These are phyloP conservation scores for Penicillium mononematosum DNA, from an alignment of 495 filamentous ascomycete genomes.

Conservation along the genomic window DNA sequence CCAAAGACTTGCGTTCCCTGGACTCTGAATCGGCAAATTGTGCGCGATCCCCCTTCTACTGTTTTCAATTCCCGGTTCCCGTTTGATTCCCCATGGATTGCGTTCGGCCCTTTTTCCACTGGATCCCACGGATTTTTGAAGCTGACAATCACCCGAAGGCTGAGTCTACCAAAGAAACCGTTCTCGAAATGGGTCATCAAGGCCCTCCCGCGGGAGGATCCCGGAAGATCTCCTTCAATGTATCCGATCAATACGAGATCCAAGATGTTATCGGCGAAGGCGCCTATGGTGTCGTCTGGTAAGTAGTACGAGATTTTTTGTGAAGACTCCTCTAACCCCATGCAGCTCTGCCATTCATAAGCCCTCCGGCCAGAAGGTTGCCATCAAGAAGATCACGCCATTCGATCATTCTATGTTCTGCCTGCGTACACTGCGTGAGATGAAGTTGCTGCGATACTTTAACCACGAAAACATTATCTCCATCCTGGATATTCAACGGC, in stretches of 20 bases:
- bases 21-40: background rate
- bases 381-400: conserved; percentile 99
- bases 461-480: conserved; percentile 99
- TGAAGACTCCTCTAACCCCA: conserved; percentile 20
- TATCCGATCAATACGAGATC: conserved; percentile 99
- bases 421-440: conserved; percentile 92
- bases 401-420: conserved; percentile 99
- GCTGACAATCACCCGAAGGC: conserved; percentile 3
- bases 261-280: conserved; percentile 99
- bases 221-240: conserved; percentile 99
- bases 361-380: conserved; percentile 97
- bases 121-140: conserved; percentile 7
- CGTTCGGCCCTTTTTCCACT: background rate
- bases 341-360: conserved; percentile 96
- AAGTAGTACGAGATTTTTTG: conserved; percentile 34
- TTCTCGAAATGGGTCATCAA: conserved; percentile 48
- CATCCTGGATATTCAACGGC: conserved; percentile 98
- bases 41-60: background rate
- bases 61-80: conserved; percentile 1
- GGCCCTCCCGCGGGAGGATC: conserved; percentile 56
- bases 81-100: conserved; percentile 3
- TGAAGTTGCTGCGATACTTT: conserved; percentile 99
- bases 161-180: conserved; percentile 9
- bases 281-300: conserved; percentile 99
- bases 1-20: background rate